Evolutionary conservation across 2,329 filamentous ascomycete species (phyloP), one percentile per base, ranked within the genome.

Genomic region (Calcarisporium arbuscula): DNA sequence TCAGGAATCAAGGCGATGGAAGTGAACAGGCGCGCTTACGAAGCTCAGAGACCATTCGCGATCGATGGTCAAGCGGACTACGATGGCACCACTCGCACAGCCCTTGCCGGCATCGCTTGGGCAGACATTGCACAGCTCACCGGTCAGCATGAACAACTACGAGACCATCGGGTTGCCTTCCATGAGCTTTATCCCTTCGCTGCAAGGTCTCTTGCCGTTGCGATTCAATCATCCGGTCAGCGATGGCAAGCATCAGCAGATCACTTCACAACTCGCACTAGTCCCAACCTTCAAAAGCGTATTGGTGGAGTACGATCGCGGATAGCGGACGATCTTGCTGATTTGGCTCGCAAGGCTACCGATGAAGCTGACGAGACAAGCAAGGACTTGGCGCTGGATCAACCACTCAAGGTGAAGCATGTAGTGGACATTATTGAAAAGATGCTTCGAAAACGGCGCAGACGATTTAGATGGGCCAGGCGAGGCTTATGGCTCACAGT

Each of bases 1-100:
- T 86, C 87, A 0, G 89, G 88, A n/a, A 80, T 95, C 51, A 94
- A 94, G 61, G 89, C 90, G 1, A 80, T 80, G 50, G 85, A 92
- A 51, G 85, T 95, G 35, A 70, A 71, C 19, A 73, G 79, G 5
- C 75, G 82, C 30, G 79, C 82, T 5, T 61, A 80, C 28, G 66
- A 68, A 22, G 53, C 57, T 8, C 60, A 58, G 31, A 53, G 59
- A 14, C 54, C 67, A 0, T 58, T 61, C 19, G 34, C 38, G 34
- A 39, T 45, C 2, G 44, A 46, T 6, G 41, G 38, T 28, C 34
- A 47, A 8, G 31, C 41, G 16, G 30, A 29, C 12, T 34, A 40
- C 4, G 43, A 53, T 1, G 55, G 56, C 11, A 41, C 40, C 4
- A 19, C 42, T 12, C 36, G 44, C 19, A 41, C 45, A 19, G 41